Evolutionary conservation across 176 grass and related monocot genomes (phyloP), one percentile per base, ranked within the genome.

Genomic region (Chrysopogon serrulatus): DNA sequence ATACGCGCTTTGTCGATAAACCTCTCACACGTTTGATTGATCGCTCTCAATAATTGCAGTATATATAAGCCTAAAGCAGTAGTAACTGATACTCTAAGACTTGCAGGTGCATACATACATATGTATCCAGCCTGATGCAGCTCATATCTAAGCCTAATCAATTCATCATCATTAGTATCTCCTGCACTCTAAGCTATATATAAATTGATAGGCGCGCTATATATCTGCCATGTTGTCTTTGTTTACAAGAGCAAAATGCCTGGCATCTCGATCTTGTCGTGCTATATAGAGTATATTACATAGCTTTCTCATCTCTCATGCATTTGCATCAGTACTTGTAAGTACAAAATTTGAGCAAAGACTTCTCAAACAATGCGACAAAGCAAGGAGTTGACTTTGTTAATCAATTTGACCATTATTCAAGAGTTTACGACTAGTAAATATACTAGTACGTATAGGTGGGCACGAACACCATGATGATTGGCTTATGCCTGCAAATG

Each of bases 401-500:
- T 49, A 41, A 37, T 30, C 19, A 43, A 44, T 14, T 14, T 44
- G 42, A 4, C 42, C 12, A 42, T 42, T 14, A 14, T 4, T 60
- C 28, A 6, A 13, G 60, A 66, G 85, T 53, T 45, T 67, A 68
- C 66, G 53, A 75, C 37, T 18, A 6, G 3, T 10, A 37, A 8
- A 26, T 9, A n/a, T n/a, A n/a, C n/a, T n/a, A n/a, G n/a, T n/a
- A n/a, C 21, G 3, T 39, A 6, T 19, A 62, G 34, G 17, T 45
- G n/a, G n/a, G n/a, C n/a, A 34, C n/a, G 45, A 0, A 21, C 49
- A 23, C 6, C 17, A 4, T 4, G 30, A 48, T 42, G 60, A 76
- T 76, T 84, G 62, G 61, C 78, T 35, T 21, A 27, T 81, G 65
- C 18, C 63, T 48, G 49, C 72, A 78, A 70, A 71, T 83, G 86